Conservation (phyloP, 2,329 filamentous ascomycete species). For the Exophiala calicioides region DNA sequence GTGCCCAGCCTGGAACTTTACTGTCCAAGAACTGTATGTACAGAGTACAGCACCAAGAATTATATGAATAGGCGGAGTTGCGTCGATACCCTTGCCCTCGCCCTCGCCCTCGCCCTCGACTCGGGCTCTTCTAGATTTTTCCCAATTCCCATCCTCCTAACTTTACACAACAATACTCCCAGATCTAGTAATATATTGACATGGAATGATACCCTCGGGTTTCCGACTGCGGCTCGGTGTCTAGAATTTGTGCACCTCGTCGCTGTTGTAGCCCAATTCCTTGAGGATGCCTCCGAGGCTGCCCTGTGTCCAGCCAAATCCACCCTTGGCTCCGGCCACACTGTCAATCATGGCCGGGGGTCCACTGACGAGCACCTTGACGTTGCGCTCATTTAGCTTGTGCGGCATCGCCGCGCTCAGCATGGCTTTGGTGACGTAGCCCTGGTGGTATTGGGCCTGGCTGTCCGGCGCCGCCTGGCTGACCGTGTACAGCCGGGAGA, state of each 20-base stretch:
- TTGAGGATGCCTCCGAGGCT: conserved; percentile 53
- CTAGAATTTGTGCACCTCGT: conserved; percentile 62
- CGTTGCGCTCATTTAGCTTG: conserved; percentile 25
- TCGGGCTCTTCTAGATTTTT: background rate
- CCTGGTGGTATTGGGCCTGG: conserved; percentile 51
- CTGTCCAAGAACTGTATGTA: no score
- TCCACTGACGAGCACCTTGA: conserved; percentile 69
- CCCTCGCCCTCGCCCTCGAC: background rate
- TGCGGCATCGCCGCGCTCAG: conserved; percentile 53
- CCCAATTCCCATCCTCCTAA: background rate
- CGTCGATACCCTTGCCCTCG: no score
- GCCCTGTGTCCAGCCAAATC: conserved; percentile 37
- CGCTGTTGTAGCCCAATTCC: conserved; percentile 59
- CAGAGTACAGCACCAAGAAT: no score
- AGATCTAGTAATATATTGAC: conserved; percentile 22
- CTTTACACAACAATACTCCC: background rate
- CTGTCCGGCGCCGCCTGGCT: conserved; percentile 42
- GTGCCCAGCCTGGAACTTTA: no score
- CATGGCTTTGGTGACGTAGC: conserved; percentile 60
- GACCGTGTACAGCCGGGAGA: conserved; percentile 61
- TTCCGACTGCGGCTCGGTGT: background rate
- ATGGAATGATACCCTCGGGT: conserved; percentile 10
- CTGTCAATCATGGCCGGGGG: conserved; percentile 67
- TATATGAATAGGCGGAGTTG: no score
- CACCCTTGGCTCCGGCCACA: conserved; percentile 50